Evolutionary conservation across 2,329 filamentous ascomycete genomes (phyloP).

Genomic region (Aciculosporium take): DNA sequence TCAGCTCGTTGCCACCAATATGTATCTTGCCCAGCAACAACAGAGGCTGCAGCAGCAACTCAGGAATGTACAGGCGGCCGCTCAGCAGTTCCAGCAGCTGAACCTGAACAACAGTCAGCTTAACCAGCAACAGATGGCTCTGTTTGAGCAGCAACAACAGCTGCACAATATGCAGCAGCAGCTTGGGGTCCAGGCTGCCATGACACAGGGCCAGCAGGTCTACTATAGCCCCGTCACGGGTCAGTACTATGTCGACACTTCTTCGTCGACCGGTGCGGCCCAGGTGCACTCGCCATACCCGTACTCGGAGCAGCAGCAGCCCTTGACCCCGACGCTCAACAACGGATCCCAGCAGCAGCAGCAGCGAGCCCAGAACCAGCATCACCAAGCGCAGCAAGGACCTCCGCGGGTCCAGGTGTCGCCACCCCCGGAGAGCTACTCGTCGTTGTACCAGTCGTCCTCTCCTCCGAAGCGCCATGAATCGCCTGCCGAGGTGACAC

Average conservation of each 20-base stretch:
- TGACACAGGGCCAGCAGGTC: slow-evolving; percentile 55
- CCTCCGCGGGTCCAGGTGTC: slow-evolving; percentile 71
- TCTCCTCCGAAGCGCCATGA: slow-evolving; percentile 53
- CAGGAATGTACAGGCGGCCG: slow-evolving; percentile 65
- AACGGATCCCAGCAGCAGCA: slow-evolving; percentile 21
- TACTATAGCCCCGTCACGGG: slow-evolving; percentile 79
- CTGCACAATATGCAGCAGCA: slow-evolving; percentile 27
- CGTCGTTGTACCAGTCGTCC: slow-evolving; percentile 42
- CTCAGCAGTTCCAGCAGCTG: slow-evolving; percentile 69
- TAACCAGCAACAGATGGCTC: slow-evolving; percentile 32
- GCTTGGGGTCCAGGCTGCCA: slow-evolving; percentile 21
- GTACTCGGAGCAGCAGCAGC: slow-evolving; percentile 33
- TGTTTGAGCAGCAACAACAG: slow-evolving; percentile 31
- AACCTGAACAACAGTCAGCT: slow-evolving; percentile 43
- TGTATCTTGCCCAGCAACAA: slow-evolving; percentile 88
- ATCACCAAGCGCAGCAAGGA: slow-evolving; percentile 29
- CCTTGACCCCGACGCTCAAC: slow-evolving; percentile 21
- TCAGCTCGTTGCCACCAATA: slow-evolving; percentile 78
- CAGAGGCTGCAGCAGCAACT: slow-evolving; percentile 91
- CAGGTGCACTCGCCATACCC: slow-evolving; percentile 27
- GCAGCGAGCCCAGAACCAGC: slow-evolving; percentile 28
- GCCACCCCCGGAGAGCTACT: slow-evolving; percentile 52
- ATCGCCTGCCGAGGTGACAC: slow-evolving; percentile 52
- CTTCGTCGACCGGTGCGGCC: slow-evolving; percentile 31
- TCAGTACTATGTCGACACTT: slow-evolving; percentile 69